Base-by-base conservation (phyloP, 768 basidiomycete species). In the Leucosporidium yakuticum region DNA sequence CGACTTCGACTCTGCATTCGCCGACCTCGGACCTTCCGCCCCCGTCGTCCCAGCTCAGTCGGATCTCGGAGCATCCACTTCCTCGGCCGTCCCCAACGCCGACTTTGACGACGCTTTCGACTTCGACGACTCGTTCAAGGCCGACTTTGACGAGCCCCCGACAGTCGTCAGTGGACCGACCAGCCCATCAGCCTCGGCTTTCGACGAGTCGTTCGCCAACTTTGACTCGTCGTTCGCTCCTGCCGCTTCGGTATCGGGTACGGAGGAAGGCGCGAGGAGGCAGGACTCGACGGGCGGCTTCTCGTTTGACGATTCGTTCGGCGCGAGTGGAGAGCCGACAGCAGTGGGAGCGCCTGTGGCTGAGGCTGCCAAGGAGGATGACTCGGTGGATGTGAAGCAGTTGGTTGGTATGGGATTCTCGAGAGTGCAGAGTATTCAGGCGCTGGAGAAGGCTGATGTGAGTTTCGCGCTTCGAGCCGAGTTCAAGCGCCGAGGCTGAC, bases 391-490 rank as follows among this genome's bases (percentile, higher is more conserved):
- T 2, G 88, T 93, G 27, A 89, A 86, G 75, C 86, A 88, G 76
- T 81, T 98, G 50, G 86, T 86, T 57, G 84, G 83, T 25, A 96
- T 97, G 93, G 95, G 95, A 31, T 97, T 98, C 81, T 87, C 84
- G 69, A 84, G 94, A 51, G 78, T 81, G 21, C 87, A 93, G 77
- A 90, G 91, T 0, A 84, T 97, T 11, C 83, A 83, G 19, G 91
- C 94, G 19, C 82, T 98, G 9, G 94, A 95, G 78, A 86, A 84
- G 65, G 82, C 88, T 76, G 86, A 85, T 64, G 96, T 60, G 44
- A 15, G 59, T 60, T 19, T 27, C 47, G 23, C 5, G 53, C 25
- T 29, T 8, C 15, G 6, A 44, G 8, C 2, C 39, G 14, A 44
- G 11, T 15, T 44, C 8, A 12, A 44, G 39, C 39, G 39, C 14